These are phyloP conservation scores for Mycosphaerella sp. DNA, from an alignment of 2,329 filamentous ascomycete genomes.

Conservation along the genomic window DNA sequence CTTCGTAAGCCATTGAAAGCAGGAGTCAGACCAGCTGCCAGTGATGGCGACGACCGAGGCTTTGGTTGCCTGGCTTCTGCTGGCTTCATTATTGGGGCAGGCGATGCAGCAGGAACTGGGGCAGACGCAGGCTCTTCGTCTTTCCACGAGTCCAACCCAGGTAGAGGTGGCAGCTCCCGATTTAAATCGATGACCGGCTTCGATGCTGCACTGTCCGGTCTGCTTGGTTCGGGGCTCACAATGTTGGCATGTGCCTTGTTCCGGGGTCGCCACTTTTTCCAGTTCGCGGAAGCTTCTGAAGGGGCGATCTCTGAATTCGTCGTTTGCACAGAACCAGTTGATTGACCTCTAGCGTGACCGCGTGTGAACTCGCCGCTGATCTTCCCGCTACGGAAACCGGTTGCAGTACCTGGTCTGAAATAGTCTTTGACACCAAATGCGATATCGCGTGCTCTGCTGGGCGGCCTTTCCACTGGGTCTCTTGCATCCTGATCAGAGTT, in stretches of 20 bases:
- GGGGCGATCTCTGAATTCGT: constrained; percentile 20
- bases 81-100: not conserved
- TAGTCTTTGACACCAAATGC: constrained; percentile 36
- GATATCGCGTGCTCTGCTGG: constrained; percentile 33
- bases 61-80: not conserved
- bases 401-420: constrained; percentile 34
- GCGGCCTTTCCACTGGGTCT: constrained; percentile 12
- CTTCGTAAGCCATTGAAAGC: constrained; percentile 11
- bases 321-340: constrained; percentile 25
- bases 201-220: constrained; percentile 6
- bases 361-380: constrained; percentile 28
- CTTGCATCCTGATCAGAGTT: constrained; percentile 7
- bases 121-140: constrained; percentile 13
- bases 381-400: constrained; percentile 19
- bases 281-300: constrained; percentile 12
- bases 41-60: not conserved
- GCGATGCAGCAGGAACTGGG: not conserved
- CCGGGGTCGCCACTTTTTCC: constrained; percentile 14
- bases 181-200: constrained; percentile 39
- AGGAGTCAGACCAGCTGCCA: constrained; percentile 5
- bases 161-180: constrained; percentile 44
- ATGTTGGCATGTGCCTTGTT: constrained; percentile 14
- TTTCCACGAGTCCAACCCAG: constrained; percentile 41
- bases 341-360: constrained; percentile 28
- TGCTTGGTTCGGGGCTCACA: constrained; percentile 9